A percentile compares a stretch with the other conserved stretches of the same genome.
phyloP scores from a whole-genome alignment of 192 early-diverging fungal species.

The Coemansia sp. region DNA sequence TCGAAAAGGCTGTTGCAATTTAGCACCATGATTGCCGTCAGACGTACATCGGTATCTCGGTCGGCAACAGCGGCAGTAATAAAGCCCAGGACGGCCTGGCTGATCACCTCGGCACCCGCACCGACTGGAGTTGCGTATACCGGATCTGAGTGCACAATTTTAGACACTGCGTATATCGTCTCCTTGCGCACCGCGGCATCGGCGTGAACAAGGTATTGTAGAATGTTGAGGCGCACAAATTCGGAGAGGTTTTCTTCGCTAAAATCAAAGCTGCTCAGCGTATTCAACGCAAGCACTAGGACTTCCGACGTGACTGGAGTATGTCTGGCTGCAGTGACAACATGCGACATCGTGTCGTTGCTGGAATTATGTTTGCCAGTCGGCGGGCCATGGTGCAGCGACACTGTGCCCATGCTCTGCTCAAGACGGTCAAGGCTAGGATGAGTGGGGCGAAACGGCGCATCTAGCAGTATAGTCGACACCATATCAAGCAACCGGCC shows the following conservation, averaged over 20 bases:
- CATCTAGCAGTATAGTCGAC: constrained; percentile 79
- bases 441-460: constrained; percentile 65
- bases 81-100: constrained; percentile 85
- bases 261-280: constrained; percentile 89
- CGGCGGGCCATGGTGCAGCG: constrained; percentile 18
- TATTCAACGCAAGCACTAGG: constrained; percentile 79
- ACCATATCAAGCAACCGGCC: constrained; percentile 87
- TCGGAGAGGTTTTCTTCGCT: constrained; percentile 81
- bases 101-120: constrained; percentile 77
- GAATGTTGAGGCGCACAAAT: constrained; percentile 83
- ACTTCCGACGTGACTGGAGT: constrained; percentile 52
- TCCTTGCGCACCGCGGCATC: constrained; percentile 76
- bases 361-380: not conserved
- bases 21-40: constrained; percentile 47
- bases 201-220: constrained; percentile 83
- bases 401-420: constrained; percentile 23
- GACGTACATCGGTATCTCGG: constrained; percentile 42
- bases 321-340: constrained; percentile 14
- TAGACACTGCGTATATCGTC: constrained; percentile 75
- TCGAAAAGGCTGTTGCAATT: constrained; percentile 74
- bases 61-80: constrained; percentile 89
- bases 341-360: constrained; percentile 11
- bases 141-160: constrained; percentile 81
- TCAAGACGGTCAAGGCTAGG: constrained; percentile 31
- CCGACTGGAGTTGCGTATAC: constrained; percentile 81